Base-by-base conservation (phyloP, 2,329 filamentous ascomycete genomes). In the Lojkania enalia region DNA sequence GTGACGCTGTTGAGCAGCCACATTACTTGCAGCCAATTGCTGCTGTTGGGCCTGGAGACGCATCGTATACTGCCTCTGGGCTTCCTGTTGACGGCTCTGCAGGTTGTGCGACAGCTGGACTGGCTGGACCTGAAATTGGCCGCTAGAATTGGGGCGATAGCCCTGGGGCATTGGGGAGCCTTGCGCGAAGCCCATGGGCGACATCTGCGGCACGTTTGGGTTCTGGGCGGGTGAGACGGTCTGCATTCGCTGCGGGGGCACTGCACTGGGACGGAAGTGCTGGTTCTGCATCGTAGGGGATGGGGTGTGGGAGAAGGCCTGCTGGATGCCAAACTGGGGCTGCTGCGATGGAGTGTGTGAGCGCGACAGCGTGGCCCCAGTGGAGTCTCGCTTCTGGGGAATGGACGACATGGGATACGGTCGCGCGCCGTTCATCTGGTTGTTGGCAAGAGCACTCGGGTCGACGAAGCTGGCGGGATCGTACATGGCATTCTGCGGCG, bases 221-320 rank as follows among this genome's bases (percentile, higher is more conserved):
- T 94, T 92, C 9, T 94, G 92, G 33, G 94, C 96, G 3, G 94
- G 92, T 21, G 94, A 97, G 32, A 90, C 87, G 35, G 92, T 96
- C 54, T 90, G 87, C 69, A 97, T 89, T 62, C 90, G 60, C 53
- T 73, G 71, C 12, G 66, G 79, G 12, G 87, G 84, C 52, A 66
- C 55, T 39, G 63, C 61, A 59, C 55, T 80, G 80, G 63, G 87
- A 44, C 71, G 77, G 71, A 83, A 84, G 42, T 83, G 79, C 63
- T 95, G 91, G 64, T 86, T 90, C 50, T 83, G 83, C 83, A 96
- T 90, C 51, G 95, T 92, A 20, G 94, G 94, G 5, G 94, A 97
- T 9, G 92, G 92, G 29, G 90, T 96, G 72, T 96, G 91, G 51
- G 89, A 84, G 66, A 92, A 95, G 44, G 83, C 83, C 51, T 73